A percentile compares a stretch with the other conserved stretches of the same genome.
Conservation (phyloP, 1,284 basidiomycete genomes). For the Boletus semigastroideus region DNA sequence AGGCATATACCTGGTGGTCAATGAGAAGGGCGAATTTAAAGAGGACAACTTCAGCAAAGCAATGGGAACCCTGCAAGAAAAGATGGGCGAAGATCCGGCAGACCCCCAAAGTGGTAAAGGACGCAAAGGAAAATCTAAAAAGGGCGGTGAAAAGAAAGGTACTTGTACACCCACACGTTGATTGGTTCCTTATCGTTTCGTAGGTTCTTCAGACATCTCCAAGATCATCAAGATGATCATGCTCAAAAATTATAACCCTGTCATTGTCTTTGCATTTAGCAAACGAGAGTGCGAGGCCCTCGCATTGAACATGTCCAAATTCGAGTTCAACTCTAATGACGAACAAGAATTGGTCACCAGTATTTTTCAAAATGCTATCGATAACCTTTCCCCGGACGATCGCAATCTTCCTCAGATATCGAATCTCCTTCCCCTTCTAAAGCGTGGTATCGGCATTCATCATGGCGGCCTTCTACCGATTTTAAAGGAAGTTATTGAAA, state of each 20-base stretch:
- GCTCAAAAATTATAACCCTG: conserved; percentile 96
- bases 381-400: conserved; percentile 87
- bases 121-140: conserved; percentile 86
- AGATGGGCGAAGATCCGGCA: conserved; percentile 90
- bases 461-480: conserved; percentile 97
- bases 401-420: conserved; percentile 91
- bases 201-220: conserved; percentile 92
- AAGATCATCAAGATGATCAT: conserved; percentile 99
- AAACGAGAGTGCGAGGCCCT: conserved; percentile 97
- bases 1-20: conserved; percentile 96
- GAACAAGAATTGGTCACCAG: conserved; percentile 88
- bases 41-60: conserved; percentile 99
- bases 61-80: conserved; percentile 90
- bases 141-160: conserved; percentile 93
- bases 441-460: conserved; percentile 97
- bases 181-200: conserved; percentile 8
- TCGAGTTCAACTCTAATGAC: conserved; percentile 94
- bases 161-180: not conserved
- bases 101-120: conserved; percentile 81
- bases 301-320: conserved; percentile 90
- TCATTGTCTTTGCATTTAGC: conserved; percentile 98
- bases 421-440: conserved; percentile 90
- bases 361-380: conserved; percentile 96
- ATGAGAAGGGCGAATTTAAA: conserved; percentile 94
- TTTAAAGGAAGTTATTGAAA: conserved; percentile 98